Conservation (phyloP, 129 eudicot genomes). For the Artemisia tridentata region DNA sequence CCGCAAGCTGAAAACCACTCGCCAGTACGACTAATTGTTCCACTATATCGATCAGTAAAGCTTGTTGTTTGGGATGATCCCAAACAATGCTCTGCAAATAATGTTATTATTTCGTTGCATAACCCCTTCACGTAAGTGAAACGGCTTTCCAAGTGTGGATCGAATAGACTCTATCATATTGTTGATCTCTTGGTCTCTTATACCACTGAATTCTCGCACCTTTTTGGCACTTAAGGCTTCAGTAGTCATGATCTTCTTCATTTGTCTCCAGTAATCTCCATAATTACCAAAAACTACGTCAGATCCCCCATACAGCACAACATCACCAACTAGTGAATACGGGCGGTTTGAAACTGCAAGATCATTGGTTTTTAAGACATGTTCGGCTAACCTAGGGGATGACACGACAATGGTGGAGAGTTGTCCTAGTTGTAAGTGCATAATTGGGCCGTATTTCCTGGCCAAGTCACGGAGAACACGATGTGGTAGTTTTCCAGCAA, state of each 20-base stretch:
- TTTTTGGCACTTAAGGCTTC: conserved; percentile 21
- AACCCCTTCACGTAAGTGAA: not conserved
- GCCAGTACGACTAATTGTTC: not conserved
- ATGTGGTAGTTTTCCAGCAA: conserved; percentile 11
- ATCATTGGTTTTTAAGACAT: conserved; percentile 21
- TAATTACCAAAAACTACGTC: conserved; percentile 6
- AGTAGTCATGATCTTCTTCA: conserved; percentile 15
- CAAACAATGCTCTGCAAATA: conserved; percentile 5
- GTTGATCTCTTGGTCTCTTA: conserved; percentile 5
- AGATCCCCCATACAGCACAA: conserved; percentile 3
- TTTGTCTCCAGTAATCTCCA: conserved; percentile 19
- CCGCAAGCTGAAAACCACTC: conserved; percentile 14
- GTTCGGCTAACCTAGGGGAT: conserved; percentile 9
- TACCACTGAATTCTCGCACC: conserved; percentile 12
- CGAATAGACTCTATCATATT: not conserved
- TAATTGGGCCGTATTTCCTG: conserved; percentile 22
- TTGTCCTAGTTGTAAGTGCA: conserved; percentile 25
- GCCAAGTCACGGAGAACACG: conserved; percentile 17
- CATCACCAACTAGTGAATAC: not conserved
- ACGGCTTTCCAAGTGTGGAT: not conserved
- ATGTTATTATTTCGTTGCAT: not conserved
- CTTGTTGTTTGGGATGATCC: conserved; percentile 15
- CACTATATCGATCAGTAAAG: not conserved
- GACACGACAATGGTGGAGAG: conserved; percentile 11
- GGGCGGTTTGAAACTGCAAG: conserved; percentile 20